Conservation (phyloP, 306 rosid genomes). For the Casuarina equisetifolia region DNA sequence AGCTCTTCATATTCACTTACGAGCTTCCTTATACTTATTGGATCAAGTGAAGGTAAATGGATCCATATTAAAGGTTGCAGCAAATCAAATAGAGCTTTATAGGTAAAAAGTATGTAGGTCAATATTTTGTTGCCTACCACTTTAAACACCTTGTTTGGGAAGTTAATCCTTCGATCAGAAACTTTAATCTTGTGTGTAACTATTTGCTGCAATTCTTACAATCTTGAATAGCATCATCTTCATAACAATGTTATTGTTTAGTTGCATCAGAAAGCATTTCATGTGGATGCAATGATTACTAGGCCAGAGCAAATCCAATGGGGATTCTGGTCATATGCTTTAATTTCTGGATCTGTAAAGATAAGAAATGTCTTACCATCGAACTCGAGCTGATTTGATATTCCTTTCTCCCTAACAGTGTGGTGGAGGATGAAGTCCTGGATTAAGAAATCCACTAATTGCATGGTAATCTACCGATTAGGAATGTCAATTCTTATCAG, state of each 20-base stretch:
- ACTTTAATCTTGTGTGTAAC: not conserved
- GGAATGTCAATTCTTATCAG: not conserved
- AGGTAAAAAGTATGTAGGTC: not conserved
- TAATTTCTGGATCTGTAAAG: not conserved
- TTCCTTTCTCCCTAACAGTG: not conserved
- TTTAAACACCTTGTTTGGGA: not conserved
- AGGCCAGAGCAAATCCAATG: not conserved
- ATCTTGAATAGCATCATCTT: not conserved
- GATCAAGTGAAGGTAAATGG: not conserved
- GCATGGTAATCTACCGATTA: not conserved
- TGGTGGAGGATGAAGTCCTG: too few relatives aligned
- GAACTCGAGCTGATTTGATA: not conserved
- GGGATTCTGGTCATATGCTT: not conserved
- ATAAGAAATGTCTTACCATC: not conserved
- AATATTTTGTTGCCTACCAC: not conserved
- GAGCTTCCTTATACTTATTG: not conserved
- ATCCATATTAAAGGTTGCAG: not conserved
- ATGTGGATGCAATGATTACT: not conserved
- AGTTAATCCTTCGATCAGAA: not conserved
- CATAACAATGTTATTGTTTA: not conserved
- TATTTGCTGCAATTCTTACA: not conserved
- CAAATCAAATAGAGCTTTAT: not conserved
- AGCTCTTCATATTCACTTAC: not conserved
- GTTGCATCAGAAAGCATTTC: constrained; percentile 1
- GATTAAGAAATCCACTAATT: too few relatives aligned